Conservation (phyloP, 2,329 filamentous ascomycete species). For the Parastagonospora avenae region DNA sequence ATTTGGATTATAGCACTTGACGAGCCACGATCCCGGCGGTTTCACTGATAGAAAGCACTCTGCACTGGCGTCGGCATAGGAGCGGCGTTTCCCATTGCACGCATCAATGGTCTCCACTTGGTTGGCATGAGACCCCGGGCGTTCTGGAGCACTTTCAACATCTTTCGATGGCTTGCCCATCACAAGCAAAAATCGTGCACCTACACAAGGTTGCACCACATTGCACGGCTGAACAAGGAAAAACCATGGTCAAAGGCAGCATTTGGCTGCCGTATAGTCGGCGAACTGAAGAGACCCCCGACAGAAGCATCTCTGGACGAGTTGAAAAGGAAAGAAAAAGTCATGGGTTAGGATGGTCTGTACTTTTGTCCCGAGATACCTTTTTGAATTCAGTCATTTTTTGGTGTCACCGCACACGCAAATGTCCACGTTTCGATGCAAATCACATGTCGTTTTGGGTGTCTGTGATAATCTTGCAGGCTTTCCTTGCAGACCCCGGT, state of each 20-base stretch:
- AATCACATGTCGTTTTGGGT: neutral
- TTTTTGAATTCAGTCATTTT: constrained; percentile 15
- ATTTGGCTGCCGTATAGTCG: neutral
- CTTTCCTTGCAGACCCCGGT: neutral
- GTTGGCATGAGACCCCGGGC: constrained; percentile 39
- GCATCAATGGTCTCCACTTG: constrained; percentile 36
- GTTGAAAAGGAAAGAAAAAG: constrained; percentile 19
- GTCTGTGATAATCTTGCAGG: neutral
- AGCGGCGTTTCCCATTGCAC: constrained; percentile 41
- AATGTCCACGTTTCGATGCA: no score
- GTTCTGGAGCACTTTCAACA: constrained; percentile 35
- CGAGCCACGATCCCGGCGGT: constrained; percentile 34
- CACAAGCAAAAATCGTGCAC: constrained; percentile 16
- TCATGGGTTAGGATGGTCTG: constrained; percentile 19
- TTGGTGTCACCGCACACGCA: neutral
- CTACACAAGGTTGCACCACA: constrained; percentile 25
- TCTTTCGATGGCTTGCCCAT: constrained; percentile 18
- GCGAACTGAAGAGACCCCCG: constrained; percentile 4
- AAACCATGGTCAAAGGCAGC: neutral
- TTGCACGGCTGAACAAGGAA: constrained; percentile 25
- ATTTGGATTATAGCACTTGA: constrained; percentile 34
- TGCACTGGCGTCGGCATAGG: constrained; percentile 42
- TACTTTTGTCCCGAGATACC: constrained; percentile 20
- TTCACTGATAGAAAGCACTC: constrained; percentile 39
- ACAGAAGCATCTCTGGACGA: constrained; percentile 12